A percentile compares a stretch with the other conserved stretches of the same genome.
Evolutionary conservation across 2,329 filamentous ascomycete genomes (phyloP).

Genomic region (Aspergillus fijiensis): DNA sequence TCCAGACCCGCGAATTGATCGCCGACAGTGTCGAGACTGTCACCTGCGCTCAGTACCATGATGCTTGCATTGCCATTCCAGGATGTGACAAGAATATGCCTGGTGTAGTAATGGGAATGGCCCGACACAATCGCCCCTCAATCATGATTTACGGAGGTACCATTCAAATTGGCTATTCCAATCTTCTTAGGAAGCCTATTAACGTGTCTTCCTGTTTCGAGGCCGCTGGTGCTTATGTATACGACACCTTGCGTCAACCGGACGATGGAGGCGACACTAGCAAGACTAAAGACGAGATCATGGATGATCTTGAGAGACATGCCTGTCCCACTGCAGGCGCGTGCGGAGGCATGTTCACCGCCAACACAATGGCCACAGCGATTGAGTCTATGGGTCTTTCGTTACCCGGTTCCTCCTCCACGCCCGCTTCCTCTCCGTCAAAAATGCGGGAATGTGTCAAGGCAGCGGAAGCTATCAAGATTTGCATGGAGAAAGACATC

Average conservation of each 20-base stretch:
- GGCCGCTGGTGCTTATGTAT: conserved; percentile 77
- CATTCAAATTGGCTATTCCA: conserved; percentile 81
- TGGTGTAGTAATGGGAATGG: conserved; percentile 85
- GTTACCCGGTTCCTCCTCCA: conserved; percentile 80
- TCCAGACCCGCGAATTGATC: conserved; percentile 88
- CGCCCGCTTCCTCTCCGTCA: conserved; percentile 74
- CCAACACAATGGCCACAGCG: conserved; percentile 89
- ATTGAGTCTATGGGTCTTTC: conserved; percentile 86
- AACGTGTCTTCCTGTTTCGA: conserved; percentile 91
- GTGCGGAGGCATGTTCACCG: conserved; percentile 91
- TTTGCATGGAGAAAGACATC: conserved; percentile 80
- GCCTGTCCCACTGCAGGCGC: conserved; percentile 77
- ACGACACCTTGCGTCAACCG: conserved; percentile 70
- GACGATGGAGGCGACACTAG: conserved; percentile 63
- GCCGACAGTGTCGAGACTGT: conserved; percentile 93
- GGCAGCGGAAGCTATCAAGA: conserved; percentile 72
- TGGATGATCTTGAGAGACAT: conserved; percentile 77
- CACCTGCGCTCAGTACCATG: conserved; percentile 87
- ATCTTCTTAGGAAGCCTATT: conserved; percentile 72
- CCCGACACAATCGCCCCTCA: conserved; percentile 85
- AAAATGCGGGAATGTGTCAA: conserved; percentile 86
- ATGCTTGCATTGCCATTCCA: conserved; percentile 89
- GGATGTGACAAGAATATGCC: conserved; percentile 99
- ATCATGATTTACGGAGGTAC: conserved; percentile 95
- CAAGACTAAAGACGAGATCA: conserved; percentile 71